These are phyloP conservation scores for Carex parvula DNA, from an alignment of 176 grass and related monocot genomes.

Conservation along the genomic window DNA sequence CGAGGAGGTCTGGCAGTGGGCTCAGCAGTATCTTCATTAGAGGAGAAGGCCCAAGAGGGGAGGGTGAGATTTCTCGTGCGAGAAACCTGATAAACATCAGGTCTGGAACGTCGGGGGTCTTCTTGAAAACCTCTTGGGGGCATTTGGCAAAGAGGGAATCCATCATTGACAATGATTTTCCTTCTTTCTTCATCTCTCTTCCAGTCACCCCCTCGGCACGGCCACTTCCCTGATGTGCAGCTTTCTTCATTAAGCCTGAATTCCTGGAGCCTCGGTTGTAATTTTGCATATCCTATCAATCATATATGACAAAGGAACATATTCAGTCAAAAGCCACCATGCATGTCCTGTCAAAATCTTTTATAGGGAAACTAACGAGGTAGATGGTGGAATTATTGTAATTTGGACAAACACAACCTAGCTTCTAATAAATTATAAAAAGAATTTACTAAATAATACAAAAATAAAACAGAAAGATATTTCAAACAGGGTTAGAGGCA, in stretches of 20 bases:
- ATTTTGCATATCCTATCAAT: constrained; percentile 59
- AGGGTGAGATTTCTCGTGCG: constrained; percentile 69
- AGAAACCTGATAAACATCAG: constrained; percentile 58
- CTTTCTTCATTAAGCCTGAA: constrained; percentile 40
- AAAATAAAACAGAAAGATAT: neutral
- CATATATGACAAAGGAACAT: constrained; percentile 6
- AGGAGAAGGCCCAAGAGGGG: constrained; percentile 76
- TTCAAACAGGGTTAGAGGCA: neutral
- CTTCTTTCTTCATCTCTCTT: constrained; percentile 85
- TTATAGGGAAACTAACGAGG: neutral
- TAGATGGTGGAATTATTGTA: neutral
- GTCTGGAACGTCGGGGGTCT: constrained; percentile 77
- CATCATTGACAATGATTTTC: constrained; percentile 85
- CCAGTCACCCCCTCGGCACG: constrained; percentile 97
- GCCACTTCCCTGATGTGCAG: constrained; percentile 55
- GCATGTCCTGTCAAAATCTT: neutral
- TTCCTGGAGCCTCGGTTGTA: constrained; percentile 29
- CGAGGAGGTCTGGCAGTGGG: constrained; percentile 35
- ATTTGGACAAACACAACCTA: neutral
- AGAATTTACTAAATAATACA: neutral
- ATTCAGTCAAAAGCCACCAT: constrained; percentile 7
- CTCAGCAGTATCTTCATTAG: constrained; percentile 63
- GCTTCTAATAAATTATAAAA: neutral
- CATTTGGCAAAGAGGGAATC: constrained; percentile 79
- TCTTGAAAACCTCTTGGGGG: constrained; percentile 49